Percentiles rank a stretch among this genome's conserved stretches.
Conservation (phyloP, 805 yeast species). For the Candida golubevii region DNA sequence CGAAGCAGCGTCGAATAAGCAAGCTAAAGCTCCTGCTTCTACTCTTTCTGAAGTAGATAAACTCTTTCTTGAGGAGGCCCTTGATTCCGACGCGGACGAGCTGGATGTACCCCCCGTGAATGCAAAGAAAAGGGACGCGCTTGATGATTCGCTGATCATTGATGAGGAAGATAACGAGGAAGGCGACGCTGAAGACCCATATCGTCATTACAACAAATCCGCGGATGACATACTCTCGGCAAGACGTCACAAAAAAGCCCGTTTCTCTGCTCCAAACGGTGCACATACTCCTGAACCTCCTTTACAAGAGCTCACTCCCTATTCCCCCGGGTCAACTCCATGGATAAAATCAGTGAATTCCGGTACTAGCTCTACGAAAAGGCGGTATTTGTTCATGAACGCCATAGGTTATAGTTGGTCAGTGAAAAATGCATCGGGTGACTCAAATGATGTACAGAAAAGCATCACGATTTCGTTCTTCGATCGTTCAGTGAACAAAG, state of each 20-base stretch:
- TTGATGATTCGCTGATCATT: slow-evolving; percentile 34
- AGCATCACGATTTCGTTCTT: slow-evolving; percentile 86
- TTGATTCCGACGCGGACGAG: slow-evolving; percentile 13
- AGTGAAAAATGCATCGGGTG: slow-evolving; percentile 39
- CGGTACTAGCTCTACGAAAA: slow-evolving; percentile 18
- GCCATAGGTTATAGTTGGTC: slow-evolving; percentile 79
- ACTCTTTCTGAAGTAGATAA: slow-evolving; percentile 11
- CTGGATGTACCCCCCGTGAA: slow-evolving; percentile 24
- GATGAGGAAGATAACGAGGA: slow-evolving; percentile 29
- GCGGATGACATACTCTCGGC: slow-evolving; percentile 15
- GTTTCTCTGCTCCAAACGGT: slow-evolving; percentile 1
- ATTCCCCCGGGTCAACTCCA: slow-evolving; percentile 87
- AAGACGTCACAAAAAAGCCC: slow-evolving; percentile 9
- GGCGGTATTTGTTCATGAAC: slow-evolving; percentile 79
- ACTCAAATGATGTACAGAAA: slow-evolving; percentile 33
- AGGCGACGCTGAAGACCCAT: slow-evolving; percentile 1
- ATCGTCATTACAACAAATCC: slow-evolving; percentile 8
- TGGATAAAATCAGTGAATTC: slow-evolving; percentile 46
- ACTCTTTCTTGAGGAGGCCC: slow-evolving; percentile 18
- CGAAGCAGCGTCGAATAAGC: background rate
- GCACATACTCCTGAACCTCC: background rate
- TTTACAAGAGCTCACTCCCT: slow-evolving; percentile 38
- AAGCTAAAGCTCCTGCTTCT: background rate
- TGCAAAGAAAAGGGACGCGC: slow-evolving; percentile 21
- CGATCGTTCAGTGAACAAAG: slow-evolving; percentile 69